phyloP scores from a whole-genome alignment of 345 rosid species.

The Syzygium grande region DNA sequence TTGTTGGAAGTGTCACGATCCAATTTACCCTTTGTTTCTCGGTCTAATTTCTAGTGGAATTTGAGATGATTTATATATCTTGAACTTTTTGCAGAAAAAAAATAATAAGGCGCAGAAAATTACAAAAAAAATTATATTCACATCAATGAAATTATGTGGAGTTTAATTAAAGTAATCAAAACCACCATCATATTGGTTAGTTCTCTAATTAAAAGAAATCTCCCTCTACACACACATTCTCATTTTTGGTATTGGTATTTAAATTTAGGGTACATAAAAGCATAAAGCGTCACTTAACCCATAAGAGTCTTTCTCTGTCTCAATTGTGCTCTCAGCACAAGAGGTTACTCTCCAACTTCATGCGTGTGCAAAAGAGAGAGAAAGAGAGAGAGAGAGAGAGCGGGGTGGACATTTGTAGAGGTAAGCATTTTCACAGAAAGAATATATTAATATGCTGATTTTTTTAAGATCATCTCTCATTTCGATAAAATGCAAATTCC shows the following conservation, averaged over 20 bases:
- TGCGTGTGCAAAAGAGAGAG: background rate
- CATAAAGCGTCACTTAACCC: background rate
- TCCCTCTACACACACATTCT: background rate
- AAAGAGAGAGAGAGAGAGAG: background rate
- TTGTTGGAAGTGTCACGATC: constrained; percentile 25
- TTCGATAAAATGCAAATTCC: background rate
- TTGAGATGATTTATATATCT: background rate
- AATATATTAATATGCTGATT: background rate
- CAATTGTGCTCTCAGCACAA: background rate
- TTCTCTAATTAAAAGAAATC: background rate
- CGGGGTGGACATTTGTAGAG: background rate
- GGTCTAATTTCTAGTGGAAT: background rate
- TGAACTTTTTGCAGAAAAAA: background rate
- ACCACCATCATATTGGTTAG: background rate
- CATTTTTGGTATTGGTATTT: background rate
- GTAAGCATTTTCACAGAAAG: background rate
- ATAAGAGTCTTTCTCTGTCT: background rate
- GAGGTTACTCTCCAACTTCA: background rate
- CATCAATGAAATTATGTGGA: background rate
- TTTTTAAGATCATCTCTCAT: background rate
- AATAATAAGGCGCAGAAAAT: background rate
- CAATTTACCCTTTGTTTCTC: background rate
- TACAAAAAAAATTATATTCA: background rate
- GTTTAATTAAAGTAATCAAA: background rate
- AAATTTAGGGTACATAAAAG: background rate